Conservation (phyloP, 2,329 filamentous ascomycete genomes). For the Hymenoscyphus albidus region DNA sequence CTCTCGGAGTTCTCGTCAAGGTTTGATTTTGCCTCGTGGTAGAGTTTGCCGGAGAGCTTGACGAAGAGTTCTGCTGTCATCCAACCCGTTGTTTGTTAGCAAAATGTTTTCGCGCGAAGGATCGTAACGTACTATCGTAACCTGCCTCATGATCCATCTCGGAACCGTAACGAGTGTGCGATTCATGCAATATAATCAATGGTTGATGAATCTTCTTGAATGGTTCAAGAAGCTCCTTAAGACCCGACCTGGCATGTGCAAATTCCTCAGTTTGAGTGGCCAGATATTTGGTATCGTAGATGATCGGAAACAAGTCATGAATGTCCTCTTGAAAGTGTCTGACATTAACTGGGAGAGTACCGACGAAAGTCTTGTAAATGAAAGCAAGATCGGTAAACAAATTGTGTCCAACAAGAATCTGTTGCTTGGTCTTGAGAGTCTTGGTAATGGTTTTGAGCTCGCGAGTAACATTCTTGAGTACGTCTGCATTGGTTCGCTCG, state of each 20-base stretch:
- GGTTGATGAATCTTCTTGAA: constrained; percentile 42
- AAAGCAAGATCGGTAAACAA: constrained; percentile 62
- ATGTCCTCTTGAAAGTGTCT: constrained; percentile 50
- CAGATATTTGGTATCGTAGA: constrained; percentile 61
- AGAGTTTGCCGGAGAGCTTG: constrained; percentile 31
- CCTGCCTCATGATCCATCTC: constrained; percentile 51
- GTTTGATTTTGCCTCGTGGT: constrained; percentile 17
- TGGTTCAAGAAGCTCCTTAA: constrained; percentile 46
- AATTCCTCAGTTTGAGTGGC: constrained; percentile 35
- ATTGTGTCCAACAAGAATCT: constrained; percentile 60
- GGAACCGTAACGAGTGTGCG: constrained; percentile 33
- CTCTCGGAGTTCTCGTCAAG: constrained; percentile 6
- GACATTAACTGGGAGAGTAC: constrained; percentile 49
- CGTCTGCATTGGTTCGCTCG: constrained; percentile 21
- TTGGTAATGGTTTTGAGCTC: constrained; percentile 39
- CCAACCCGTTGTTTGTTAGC: constrained; percentile 30
- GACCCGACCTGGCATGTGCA: constrained; percentile 43
- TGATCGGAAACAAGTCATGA: constrained; percentile 43
- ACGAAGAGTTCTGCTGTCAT: constrained; percentile 43
- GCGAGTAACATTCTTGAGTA: not conserved
- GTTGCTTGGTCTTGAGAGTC: constrained; percentile 33
- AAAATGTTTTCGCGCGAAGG: not conserved
- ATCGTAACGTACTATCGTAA: constrained; percentile 50
- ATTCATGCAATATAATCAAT: constrained; percentile 37
- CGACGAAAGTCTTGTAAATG: constrained; percentile 59